These are phyloP conservation scores for Dacryopinax spathularia DNA, from an alignment of 768 basidiomycete genomes.

Conservation along the genomic window DNA sequence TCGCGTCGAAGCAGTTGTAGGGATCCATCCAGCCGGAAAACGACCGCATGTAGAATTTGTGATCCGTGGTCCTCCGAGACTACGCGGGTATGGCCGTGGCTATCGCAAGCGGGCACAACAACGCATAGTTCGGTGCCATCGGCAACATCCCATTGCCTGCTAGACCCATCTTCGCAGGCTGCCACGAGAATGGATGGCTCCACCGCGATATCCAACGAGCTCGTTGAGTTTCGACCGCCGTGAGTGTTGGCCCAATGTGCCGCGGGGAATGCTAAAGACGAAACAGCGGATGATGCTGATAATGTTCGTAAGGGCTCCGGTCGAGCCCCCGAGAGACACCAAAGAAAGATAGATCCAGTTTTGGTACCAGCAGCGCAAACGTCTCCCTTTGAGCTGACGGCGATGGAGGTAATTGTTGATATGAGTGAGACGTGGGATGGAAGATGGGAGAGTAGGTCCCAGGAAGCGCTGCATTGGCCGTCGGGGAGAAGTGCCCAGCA, in stretches of 20 bases:
- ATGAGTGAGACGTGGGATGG: conserved; percentile 35
- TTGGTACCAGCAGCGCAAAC: conserved; percentile 61
- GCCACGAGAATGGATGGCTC: conserved; percentile 20
- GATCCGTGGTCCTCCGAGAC: conserved; percentile 10
- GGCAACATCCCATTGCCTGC: conserved; percentile 21
- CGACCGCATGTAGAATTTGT: neutral
- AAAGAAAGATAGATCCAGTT: conserved; percentile 49
- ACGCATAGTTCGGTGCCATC: neutral
- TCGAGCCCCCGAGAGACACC: conserved; percentile 29
- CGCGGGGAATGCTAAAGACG: conserved; percentile 30
- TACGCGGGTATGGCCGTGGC: conserved; percentile 17
- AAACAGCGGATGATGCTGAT: conserved; percentile 25
- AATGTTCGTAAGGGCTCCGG: neutral
- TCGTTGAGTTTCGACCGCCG: neutral
- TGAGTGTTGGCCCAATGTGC: conserved; percentile 19
- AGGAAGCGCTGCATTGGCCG: neutral
- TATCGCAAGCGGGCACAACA: neutral
- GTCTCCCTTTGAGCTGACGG: conserved; percentile 35
- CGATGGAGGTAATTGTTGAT: conserved; percentile 36
- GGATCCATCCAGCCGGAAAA: conserved; percentile 2
- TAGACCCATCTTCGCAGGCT: conserved; percentile 38
- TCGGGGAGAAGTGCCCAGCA: conserved; percentile 43
- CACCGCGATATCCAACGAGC: neutral
- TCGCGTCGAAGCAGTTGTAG: conserved; percentile 1
- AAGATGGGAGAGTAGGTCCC: neutral